Conservation (phyloP, 2,329 filamentous ascomycete species). For the Pseudogymnoascus sp. region DNA sequence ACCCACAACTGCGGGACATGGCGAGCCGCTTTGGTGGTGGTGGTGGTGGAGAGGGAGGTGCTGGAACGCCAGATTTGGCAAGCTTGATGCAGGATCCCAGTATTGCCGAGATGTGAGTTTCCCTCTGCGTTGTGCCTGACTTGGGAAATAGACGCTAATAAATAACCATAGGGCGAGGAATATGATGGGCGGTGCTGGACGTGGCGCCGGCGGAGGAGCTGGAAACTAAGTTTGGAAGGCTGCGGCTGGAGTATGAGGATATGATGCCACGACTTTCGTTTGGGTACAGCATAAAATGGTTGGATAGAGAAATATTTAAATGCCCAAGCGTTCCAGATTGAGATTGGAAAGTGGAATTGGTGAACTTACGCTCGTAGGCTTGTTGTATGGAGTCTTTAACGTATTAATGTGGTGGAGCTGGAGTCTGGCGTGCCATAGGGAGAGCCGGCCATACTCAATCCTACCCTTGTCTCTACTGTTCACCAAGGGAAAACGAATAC, state of each 20-base stretch:
- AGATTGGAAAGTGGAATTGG: neutral
- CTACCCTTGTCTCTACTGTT: no score
- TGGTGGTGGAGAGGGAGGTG: constrained; percentile 44
- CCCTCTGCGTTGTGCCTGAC: constrained; percentile 7
- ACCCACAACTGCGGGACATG: constrained; percentile 82
- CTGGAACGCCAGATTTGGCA: constrained; percentile 78
- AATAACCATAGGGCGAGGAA: constrained; percentile 50
- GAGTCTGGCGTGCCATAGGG: no score
- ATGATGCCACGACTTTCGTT: constrained; percentile 8
- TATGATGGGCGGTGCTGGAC: constrained; percentile 54
- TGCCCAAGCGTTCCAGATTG: neutral
- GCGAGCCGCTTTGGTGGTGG: constrained; percentile 65
- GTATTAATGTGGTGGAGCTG: neutral
- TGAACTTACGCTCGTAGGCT: neutral
- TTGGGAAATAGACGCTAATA: neutral
- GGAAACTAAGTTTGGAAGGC: constrained; percentile 13
- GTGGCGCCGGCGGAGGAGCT: constrained; percentile 23
- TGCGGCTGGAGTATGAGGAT: constrained; percentile 3
- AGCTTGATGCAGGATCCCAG: constrained; percentile 85
- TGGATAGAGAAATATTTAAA: constrained; percentile 9
- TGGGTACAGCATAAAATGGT: constrained; percentile 3
- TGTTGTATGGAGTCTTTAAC: neutral
- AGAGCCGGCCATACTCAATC: neutral
- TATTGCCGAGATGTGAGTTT: constrained; percentile 85
- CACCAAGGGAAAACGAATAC: neutral